Percentiles rank a stretch among this genome's conserved stretches.
Conservation (phyloP, 805 yeast genomes). For the Schwanniomyces occidentalis region DNA sequence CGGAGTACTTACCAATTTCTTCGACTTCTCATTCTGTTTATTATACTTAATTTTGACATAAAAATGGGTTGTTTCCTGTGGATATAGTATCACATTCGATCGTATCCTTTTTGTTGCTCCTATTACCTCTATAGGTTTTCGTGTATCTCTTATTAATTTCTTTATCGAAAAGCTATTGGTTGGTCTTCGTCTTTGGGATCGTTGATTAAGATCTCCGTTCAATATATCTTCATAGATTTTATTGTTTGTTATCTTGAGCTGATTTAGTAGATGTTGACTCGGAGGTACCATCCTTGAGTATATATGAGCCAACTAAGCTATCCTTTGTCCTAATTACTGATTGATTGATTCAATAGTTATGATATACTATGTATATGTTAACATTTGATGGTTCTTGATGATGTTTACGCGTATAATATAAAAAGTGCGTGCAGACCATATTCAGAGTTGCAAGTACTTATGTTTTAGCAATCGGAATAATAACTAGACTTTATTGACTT, state of each 20-base stretch:
- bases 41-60: conserved; percentile 7
- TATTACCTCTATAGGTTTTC: conserved; percentile 3
- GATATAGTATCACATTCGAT: conserved; percentile 3
- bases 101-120: neutral
- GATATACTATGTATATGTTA: no score
- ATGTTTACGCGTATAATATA: conserved; percentile 3
- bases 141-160: conserved; percentile 18
- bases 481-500: no score
- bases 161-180: conserved; percentile 17
- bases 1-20: neutral
- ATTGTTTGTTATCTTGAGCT: conserved; percentile 31
- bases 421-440: neutral
- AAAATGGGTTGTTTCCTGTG: neutral
- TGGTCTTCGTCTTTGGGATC: conserved; percentile 21
- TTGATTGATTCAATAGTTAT: no score
- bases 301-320: neutral
- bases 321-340: no score
- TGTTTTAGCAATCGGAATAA: no score
- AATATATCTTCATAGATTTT: conserved; percentile 23
- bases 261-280: conserved; percentile 22
- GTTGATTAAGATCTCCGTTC: conserved; percentile 18
- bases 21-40: neutral
- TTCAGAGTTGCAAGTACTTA: no score
- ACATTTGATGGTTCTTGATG: conserved; percentile 4
- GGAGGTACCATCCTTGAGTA: conserved; percentile 19